Base-by-base conservation (phyloP, 192 early-diverging fungal species). In the Coemansia sp. region DNA sequence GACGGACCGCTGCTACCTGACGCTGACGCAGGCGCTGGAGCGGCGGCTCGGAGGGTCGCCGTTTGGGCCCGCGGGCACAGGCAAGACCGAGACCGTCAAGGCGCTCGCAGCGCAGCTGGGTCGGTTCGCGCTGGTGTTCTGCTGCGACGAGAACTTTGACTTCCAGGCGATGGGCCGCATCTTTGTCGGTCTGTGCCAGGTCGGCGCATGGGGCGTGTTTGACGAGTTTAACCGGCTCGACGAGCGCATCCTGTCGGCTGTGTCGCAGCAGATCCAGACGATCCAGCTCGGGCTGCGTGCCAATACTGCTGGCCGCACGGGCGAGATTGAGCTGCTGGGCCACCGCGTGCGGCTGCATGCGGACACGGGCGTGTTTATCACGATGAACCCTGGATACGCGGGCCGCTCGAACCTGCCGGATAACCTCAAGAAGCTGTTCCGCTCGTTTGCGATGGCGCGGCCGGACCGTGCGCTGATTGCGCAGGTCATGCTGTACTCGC, bases 161-260 rank as follows among this genome's bases (percentile, higher is more conserved):
- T 99, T 98, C 84, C 95, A 98, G 69, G 95, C 98, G 25, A 98
- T 99, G 95, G 98, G 98, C 42, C 92, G 98, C 67, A 99, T 99
- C 59, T 99, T 99, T 72, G 88, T 98, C 61, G 98, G 98, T 56
- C 84, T 99, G 60, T 97, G 90, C 73, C 94, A 95, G 71, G 98
- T 99, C 12, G 98, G 98, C 38, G 98, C 96, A 0, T 98, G 95
- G 96, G 97, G 98, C 56, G 95, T 95, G 81, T 99, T 98, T 71
- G 97, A 98, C 78, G 97, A 99, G 81, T 99, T 99, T 80, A 99
- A 99, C 76, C 91, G 98, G 48, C 77, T 99, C 48, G 95, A 97
- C 68, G 98, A 99, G 82, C 83, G 95, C 51, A 98, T 98, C 53
- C 73, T 99, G 57, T 97, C 95, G 29, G 98, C 98, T 14, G 97